A percentile compares a stretch with the other conserved stretches of the same genome.
Evolutionary conservation across 2,329 filamentous ascomycete species (phyloP).

Genomic region (Sarocladium kiliense): DNA sequence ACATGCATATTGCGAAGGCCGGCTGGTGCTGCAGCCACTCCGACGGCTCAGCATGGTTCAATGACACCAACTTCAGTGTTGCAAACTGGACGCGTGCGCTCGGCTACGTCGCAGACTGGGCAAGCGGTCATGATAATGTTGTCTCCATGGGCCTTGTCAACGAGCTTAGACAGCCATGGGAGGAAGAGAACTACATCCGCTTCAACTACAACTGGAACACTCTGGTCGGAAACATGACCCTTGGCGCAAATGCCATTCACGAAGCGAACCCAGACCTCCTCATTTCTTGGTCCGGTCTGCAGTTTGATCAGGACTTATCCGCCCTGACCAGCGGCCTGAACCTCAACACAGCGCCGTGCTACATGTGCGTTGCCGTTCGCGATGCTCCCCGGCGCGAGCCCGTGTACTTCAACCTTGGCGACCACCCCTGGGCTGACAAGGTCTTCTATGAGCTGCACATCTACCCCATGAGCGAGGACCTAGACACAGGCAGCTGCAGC

Average conservation of each 20-base stretch:
- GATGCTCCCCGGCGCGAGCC: slow-evolving; percentile 20
- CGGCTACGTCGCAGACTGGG: slow-evolving; percentile 43
- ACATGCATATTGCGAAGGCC: slow-evolving; percentile 35
- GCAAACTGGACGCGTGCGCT: slow-evolving; percentile 51
- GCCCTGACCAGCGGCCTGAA: slow-evolving; percentile 13
- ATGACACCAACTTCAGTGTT: slow-evolving; percentile 48
- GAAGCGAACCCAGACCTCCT: slow-evolving; percentile 43
- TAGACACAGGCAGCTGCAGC: slow-evolving; percentile 39
- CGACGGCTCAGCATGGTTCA: slow-evolving; percentile 51
- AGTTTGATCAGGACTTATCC: slow-evolving; percentile 35
- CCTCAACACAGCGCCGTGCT: slow-evolving; percentile 14
- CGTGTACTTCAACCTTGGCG: slow-evolving; percentile 38
- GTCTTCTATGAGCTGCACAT: slow-evolving; percentile 41
- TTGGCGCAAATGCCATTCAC: slow-evolving; percentile 43
- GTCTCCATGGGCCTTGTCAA: slow-evolving; percentile 16
- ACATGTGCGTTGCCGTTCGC: slow-evolving; percentile 15
- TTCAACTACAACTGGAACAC: slow-evolving; percentile 45
- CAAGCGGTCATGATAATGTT: slow-evolving; percentile 25
- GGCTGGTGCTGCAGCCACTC: slow-evolving; percentile 40
- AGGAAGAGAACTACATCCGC: slow-evolving; percentile 22
- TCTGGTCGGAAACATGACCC: slow-evolving; percentile 46
- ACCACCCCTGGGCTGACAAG: slow-evolving; percentile 42
- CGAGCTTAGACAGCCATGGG: slow-evolving; percentile 15
- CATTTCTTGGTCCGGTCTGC: slow-evolving; percentile 51
- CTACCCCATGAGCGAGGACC: slow-evolving; percentile 34